Evolutionary conservation across 2,329 filamentous ascomycete genomes (phyloP).

Genomic region (Aspergillus sergii): DNA sequence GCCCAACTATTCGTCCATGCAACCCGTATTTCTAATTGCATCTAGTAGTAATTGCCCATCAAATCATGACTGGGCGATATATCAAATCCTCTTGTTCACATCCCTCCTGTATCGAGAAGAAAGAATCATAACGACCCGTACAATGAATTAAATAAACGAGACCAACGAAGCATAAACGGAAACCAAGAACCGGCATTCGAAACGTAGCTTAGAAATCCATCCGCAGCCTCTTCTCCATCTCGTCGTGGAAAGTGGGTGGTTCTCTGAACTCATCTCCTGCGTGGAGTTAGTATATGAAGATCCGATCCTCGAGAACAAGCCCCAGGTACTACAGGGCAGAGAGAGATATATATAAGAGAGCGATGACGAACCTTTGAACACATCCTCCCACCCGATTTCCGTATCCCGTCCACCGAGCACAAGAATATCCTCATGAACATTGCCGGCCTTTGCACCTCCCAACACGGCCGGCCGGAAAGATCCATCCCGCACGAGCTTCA

Average conservation of each 20-base stretch:
- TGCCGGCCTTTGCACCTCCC: slow-evolving; percentile 58
- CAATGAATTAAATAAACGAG: slow-evolving; percentile 6
- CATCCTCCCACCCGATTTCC: slow-evolving; percentile 88
- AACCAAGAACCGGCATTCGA: neutral
- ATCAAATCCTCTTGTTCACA: slow-evolving; percentile 1
- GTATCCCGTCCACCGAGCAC: slow-evolving; percentile 68
- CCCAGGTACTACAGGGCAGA: neutral
- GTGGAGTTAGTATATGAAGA: slow-evolving; percentile 14
- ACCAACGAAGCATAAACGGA: slow-evolving; percentile 4
- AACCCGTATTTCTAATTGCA: slow-evolving; percentile 2
- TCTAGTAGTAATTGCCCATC: slow-evolving; percentile 4
- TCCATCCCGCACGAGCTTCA: slow-evolving; percentile 79
- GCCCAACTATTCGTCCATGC: neutral
- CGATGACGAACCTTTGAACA: slow-evolving; percentile 68
- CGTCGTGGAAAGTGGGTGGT: slow-evolving; percentile 76
- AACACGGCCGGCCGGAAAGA: slow-evolving; percentile 74
- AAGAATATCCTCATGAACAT: slow-evolving; percentile 88
- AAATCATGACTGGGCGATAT: neutral
- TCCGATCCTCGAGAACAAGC: neutral
- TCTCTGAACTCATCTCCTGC: slow-evolving; percentile 69
- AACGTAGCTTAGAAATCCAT: slow-evolving; percentile 57
- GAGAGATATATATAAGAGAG: slow-evolving; percentile 12
- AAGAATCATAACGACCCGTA: slow-evolving; percentile 10
- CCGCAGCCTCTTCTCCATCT: slow-evolving; percentile 91
- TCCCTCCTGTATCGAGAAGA: slow-evolving; percentile 4